Conservation (phyloP, 192 early-diverging fungal genomes). For the Backusella mclennaniae region DNA sequence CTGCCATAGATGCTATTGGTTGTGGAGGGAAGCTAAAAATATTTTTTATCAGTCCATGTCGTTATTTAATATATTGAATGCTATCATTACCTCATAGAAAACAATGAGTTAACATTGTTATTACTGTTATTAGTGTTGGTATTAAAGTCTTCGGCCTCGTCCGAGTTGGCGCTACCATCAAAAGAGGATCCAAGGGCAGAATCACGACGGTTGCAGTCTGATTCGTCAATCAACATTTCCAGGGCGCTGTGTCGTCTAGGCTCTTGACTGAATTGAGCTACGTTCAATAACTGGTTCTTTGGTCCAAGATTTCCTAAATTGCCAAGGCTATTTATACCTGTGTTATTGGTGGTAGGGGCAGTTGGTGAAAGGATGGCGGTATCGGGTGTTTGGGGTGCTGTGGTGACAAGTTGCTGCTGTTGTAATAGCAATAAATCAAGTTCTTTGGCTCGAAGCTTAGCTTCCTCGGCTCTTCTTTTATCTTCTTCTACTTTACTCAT, state of each 20-base stretch:
- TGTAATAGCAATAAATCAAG: slow-evolving; percentile 46
- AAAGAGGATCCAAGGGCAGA: slow-evolving; percentile 17
- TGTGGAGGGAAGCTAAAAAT: slow-evolving; percentile 19
- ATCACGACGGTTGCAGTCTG: slow-evolving; percentile 12
- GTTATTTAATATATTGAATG: neutral
- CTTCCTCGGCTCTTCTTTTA: slow-evolving; percentile 54
- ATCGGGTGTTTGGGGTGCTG: neutral
- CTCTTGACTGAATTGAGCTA: neutral
- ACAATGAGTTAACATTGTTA: neutral
- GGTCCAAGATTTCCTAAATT: neutral
- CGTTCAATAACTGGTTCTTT: neutral
- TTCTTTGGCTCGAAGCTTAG: slow-evolving; percentile 46
- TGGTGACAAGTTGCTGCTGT: slow-evolving; percentile 4
- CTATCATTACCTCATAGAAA: slow-evolving; percentile 9
- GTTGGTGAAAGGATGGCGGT: neutral
- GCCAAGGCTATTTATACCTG: too few species aligned
- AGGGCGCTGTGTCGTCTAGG: slow-evolving; percentile 5
- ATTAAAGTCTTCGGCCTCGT: slow-evolving; percentile 14
- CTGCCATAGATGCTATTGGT: slow-evolving; percentile 5
- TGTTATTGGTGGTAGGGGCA: neutral
- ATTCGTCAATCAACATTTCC: neutral
- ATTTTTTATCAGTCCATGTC: neutral
- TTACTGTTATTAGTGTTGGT: neutral
- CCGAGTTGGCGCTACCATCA: slow-evolving; percentile 22
- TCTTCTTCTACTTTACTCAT: slow-evolving; percentile 59